Conservation (phyloP, 768 basidiomycete genomes). For the Hygrophorus pudorinus region DNA sequence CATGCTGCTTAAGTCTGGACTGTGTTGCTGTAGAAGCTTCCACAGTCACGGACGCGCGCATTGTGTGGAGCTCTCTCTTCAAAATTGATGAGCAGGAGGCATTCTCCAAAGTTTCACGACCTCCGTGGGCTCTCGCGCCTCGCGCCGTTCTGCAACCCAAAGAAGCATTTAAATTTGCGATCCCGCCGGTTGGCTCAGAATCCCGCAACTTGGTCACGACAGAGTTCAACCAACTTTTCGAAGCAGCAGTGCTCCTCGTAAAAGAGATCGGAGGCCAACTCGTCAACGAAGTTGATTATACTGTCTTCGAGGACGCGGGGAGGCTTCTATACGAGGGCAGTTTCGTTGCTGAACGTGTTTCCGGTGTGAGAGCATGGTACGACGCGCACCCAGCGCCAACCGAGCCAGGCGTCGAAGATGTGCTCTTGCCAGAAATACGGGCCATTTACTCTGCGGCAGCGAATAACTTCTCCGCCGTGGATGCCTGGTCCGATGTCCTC, state of each 20-base stretch:
- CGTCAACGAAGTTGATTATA: constrained; percentile 3
- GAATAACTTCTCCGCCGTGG: constrained; percentile 4
- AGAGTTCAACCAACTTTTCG: constrained; percentile 5
- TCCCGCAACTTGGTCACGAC: constrained; percentile 2
- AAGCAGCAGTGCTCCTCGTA: background rate
- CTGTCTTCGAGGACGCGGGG: constrained; percentile 6
- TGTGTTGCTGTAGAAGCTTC: constrained; percentile 1
- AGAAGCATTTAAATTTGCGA: constrained; percentile 4
- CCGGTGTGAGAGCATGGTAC: constrained; percentile 5
- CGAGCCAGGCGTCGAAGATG: constrained; percentile 1
- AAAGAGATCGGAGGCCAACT: constrained; percentile 3
- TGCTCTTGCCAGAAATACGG: constrained; percentile 4
- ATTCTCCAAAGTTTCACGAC: constrained; percentile 6
- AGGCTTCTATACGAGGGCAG: constrained; percentile 6
- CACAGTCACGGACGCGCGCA: constrained; percentile 2
- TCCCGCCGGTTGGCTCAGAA: constrained; percentile 4
- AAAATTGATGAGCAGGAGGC: constrained; percentile 3
- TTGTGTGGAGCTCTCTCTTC: constrained; percentile 3
- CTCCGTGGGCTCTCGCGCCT: constrained; percentile 4
- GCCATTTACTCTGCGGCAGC: constrained; percentile 4
- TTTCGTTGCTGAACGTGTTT: constrained; percentile 6
- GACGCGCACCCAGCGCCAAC: constrained; percentile 6
- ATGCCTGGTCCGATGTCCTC: constrained; percentile 4
- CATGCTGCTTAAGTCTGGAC: constrained; percentile 6
- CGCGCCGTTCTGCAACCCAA: constrained; percentile 2